phyloP scores from a whole-genome alignment of 257 asterid species.

The Ajuga chamaepitys region DNA sequence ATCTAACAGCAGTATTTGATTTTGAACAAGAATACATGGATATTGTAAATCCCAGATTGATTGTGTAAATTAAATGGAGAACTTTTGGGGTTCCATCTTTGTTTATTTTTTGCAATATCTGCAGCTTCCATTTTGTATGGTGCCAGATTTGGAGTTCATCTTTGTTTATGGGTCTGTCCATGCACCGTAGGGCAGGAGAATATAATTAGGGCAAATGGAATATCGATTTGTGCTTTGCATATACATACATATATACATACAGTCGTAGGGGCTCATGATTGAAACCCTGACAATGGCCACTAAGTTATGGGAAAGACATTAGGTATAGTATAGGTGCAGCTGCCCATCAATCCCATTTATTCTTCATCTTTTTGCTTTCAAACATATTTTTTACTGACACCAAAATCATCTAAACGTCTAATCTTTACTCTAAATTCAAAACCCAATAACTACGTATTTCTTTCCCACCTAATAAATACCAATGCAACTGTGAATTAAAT shows the following conservation, averaged over 20 bases:
- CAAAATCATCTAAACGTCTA: neutral
- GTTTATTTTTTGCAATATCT: too few relatives aligned
- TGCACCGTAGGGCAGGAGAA: constrained; percentile 10
- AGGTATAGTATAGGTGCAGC: neutral
- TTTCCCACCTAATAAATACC: too few relatives aligned
- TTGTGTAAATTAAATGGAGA: too few relatives aligned
- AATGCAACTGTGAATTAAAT: too few relatives aligned
- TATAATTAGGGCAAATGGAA: constrained; percentile 23
- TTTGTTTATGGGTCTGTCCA: neutral
- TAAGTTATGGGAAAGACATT: constrained; percentile 12
- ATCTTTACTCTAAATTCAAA: neutral
- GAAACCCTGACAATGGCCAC: constrained; percentile 30
- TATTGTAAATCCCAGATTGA: too few relatives aligned
- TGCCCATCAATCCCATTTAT: neutral
- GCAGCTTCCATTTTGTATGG: neutral
- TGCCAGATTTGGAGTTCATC: neutral
- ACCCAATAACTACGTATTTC: too few relatives aligned
- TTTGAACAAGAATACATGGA: neutral
- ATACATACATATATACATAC: neutral
- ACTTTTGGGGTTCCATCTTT: too few relatives aligned
- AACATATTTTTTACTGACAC: constrained; percentile 14
- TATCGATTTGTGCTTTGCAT: constrained; percentile 1
- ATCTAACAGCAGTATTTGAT: neutral
- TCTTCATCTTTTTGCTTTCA: neutral
- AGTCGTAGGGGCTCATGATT: constrained; percentile 27